Base-by-base conservation (phyloP, 2,329 filamentous ascomycete species). In the Neurospora crassa region DNA sequence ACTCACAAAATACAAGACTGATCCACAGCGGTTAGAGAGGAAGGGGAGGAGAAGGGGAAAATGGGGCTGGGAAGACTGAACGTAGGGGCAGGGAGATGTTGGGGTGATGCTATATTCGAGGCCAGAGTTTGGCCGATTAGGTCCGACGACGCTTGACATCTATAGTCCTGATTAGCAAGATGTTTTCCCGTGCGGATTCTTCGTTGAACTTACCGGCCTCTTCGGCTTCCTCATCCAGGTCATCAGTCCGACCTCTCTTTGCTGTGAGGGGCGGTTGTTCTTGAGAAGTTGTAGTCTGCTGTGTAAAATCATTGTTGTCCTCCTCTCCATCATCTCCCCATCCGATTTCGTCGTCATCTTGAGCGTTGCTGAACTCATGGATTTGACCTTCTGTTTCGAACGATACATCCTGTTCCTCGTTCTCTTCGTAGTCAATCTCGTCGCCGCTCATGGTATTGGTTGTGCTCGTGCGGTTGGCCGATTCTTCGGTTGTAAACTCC, bases 281-380 rank as follows among this genome's bases (percentile, higher is more conserved):
- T 18, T 74, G 76, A 69, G 70, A 41, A 43, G 70, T 59, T 70
- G 71, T 74, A 69, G 71, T 72, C 41, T 70, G 71, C 74, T 70
- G 74, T 70, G 71, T 71, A 40, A 73, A 72, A 43, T 71, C 70
- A 18, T 71, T 73, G 20, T 74, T 73, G 12, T 78, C 75, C 67
- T 78, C 79, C 70, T 81, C 82, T 40, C 76, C 78, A 24, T 80
- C 79, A 34, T 80, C 78, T 40, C 79, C 78, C 80, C 80, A 81
- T 72, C 80, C 79, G 40, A 81, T 81, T 70, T 81, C 80, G 69
- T 81, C 72, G 3, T 76, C 68, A 16, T 63, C 53, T 14, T 70
- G 67, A 53, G 29, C 34, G 59, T 16, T 69, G 68, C n/a, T 73
- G 68, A 37, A 41, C 45, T 20, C 67, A 16, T 72, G 69, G 37